phyloP scores from a whole-genome alignment of 768 basidiomycete genomes.

The Phlegmacium glaucopus region DNA sequence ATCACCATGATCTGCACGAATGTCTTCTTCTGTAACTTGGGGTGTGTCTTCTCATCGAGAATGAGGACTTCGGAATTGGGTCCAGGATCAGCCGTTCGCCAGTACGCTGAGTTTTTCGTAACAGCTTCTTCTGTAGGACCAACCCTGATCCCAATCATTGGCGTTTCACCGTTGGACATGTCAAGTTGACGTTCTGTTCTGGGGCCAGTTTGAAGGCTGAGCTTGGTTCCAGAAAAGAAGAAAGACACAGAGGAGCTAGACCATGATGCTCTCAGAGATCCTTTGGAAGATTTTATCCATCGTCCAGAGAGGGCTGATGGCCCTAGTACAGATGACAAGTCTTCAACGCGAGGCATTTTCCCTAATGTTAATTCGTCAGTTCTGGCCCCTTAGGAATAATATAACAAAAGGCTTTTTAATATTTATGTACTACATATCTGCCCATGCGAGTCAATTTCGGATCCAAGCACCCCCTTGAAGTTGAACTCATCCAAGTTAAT shows the following conservation, averaged over 20 bases:
- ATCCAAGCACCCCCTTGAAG: no score
- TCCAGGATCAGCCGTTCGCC: conserved; percentile 5
- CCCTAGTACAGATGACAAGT: neutral
- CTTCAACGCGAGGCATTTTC: neutral
- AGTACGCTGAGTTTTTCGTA: neutral
- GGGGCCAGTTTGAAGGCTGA: conserved; percentile 5
- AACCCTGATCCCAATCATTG: conserved; percentile 10
- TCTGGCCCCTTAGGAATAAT: neutral
- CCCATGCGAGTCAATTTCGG: no score
- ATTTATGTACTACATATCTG: no score
- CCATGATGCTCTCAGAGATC: conserved; percentile 13
- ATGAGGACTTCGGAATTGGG: conserved; percentile 1
- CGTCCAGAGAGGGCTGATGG: conserved; percentile 8
- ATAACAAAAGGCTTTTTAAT: no score
- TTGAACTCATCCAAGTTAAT: no score
- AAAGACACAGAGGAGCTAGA: conserved; percentile 13
- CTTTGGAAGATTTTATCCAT: conserved; percentile 3
- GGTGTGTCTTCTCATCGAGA: neutral
- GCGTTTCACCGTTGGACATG: conserved; percentile 9
- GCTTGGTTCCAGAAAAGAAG: conserved; percentile 10
- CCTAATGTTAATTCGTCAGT: neutral
- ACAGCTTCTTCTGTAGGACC: conserved; percentile 1
- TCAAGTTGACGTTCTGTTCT: conserved; percentile 6
- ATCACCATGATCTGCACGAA: conserved; percentile 7
- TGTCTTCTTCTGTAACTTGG: neutral